Conservation (phyloP, 805 yeast species). For the Saturnispora quitensis region DNA sequence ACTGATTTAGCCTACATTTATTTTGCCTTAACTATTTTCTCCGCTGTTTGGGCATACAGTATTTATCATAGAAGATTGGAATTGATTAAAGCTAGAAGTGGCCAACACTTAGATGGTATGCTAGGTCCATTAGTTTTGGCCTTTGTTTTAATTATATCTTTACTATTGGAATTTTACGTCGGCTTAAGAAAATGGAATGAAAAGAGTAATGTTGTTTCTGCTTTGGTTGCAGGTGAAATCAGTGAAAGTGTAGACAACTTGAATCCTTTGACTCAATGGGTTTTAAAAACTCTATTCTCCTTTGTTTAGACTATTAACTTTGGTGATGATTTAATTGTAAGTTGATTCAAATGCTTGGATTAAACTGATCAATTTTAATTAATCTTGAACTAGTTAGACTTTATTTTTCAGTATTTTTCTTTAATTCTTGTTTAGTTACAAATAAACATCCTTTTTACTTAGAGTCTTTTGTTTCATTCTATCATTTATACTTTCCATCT, state of each 20-base stretch:
- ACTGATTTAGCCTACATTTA: constrained; percentile 65
- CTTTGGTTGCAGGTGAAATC: constrained; percentile 6
- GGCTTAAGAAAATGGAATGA: constrained; percentile 38
- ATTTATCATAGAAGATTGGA: constrained; percentile 63
- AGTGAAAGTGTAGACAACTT: constrained; percentile 16
- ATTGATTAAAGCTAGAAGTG: constrained; percentile 72
- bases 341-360: background rate
- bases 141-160: constrained; percentile 53
- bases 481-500: background rate
- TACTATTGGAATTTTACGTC: constrained; percentile 62
- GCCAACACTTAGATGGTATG: constrained; percentile 81
- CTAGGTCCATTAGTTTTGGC: constrained; percentile 82
- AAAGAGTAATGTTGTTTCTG: constrained; percentile 14
- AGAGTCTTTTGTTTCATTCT: background rate
- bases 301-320: constrained; percentile 9
- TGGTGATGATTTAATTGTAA: constrained; percentile 5
- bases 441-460: background rate
- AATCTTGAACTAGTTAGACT: background rate
- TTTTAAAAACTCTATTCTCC: constrained; percentile 19
- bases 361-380: background rate
- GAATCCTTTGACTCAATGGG: constrained; percentile 22
- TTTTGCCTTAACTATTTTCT: constrained; percentile 71
- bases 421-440: background rate
- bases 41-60: constrained; percentile 84
- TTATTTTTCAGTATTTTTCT: background rate